A percentile compares a stretch with the other conserved stretches of the same genome.
Conservation (phyloP, 768 basidiomycete species). For the Mycena haematopus region DNA sequence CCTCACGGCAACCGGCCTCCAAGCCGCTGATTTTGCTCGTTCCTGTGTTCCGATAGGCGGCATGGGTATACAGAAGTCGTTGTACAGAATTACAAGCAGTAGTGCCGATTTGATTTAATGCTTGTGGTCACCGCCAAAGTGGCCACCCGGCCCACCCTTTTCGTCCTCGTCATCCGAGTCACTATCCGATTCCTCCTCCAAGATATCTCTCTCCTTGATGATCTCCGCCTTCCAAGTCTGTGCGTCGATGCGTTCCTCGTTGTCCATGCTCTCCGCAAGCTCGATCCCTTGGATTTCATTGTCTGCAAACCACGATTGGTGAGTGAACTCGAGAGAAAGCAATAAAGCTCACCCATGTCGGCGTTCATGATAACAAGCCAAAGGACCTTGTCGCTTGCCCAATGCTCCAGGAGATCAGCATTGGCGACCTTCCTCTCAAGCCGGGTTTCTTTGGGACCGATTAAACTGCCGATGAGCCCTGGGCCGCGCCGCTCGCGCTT, state of each 20-base stretch:
- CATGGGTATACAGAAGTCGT: no score
- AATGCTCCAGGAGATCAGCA: slow-evolving; percentile 33
- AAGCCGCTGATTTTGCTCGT: no score
- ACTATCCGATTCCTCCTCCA: slow-evolving; percentile 19
- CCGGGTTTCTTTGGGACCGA: slow-evolving; percentile 20
- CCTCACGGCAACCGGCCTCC: no score
- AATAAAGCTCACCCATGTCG: slow-evolving; percentile 27
- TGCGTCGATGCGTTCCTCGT: slow-evolving; percentile 15
- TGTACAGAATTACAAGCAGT: no score
- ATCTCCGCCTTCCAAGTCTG: slow-evolving; percentile 19
- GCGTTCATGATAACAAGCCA: slow-evolving; percentile 36
- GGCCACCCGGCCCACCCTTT: no score
- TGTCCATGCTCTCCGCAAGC: slow-evolving; percentile 22
- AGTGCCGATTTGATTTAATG: no score
- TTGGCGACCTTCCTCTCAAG: slow-evolving; percentile 29
- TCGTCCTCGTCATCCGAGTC: slow-evolving; percentile 9
- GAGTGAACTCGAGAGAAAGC: neutral
- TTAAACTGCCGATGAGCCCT: slow-evolving; percentile 7
- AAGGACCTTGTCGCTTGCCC: slow-evolving; percentile 28
- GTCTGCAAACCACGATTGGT: slow-evolving; percentile 21
- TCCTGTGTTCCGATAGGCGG: no score
- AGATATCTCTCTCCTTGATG: slow-evolving; percentile 13
- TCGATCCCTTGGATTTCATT: slow-evolving; percentile 29
- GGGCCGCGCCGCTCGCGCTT: slow-evolving; percentile 13
- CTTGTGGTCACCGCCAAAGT: no score